Evolutionary conservation across 768 basidiomycete genomes (phyloP), one percentile per base, ranked within the genome.

Genomic region (Macrolepiota albuminosa): DNA sequence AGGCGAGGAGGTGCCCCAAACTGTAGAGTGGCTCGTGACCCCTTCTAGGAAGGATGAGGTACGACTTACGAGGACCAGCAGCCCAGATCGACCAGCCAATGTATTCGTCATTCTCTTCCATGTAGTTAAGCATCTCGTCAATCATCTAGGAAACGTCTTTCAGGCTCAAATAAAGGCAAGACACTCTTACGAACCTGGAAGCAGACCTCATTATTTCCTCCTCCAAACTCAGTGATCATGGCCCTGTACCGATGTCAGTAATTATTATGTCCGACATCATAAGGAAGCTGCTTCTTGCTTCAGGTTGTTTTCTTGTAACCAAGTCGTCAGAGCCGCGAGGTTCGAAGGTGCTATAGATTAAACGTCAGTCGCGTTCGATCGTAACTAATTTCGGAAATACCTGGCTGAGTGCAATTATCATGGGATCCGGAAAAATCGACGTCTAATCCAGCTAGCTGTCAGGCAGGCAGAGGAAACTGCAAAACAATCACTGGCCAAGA

Each of bases 81-180:
- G 79, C 79, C 79, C 79, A 80, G 47, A 77, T 74, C 3, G 76
- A 57, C 79, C 78, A 80, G 14, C 79, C 79, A 49, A 80, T 79
- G 64, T 78, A 80, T 36, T 70, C 79, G 45, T 78, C 76, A 60
- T 79, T 80, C 14, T 70, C 67, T 2, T 67, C 64, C 54, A 80
- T 67, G 64, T 78, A 80, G 39, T 66, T 68, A 3, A 80, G 66
- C 66, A 80, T 61, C n/a, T 78, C 76, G 26, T 74, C 71, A 51
- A 78, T 66, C 45, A 73, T 60, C 72, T 73, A 46, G 24, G 13
- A 10, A 39, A 31, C 16, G 2, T 6, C 13, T 24, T 9, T 51
- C 26, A 31, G 24, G 29, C 14, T 51, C 29, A 8, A 18, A n/a
- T 7, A 2, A 39, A 9, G 40, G 10, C 10, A 43, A 31, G 3